A percentile compares a stretch with the other conserved stretches of the same genome.
phyloP scores from a whole-genome alignment of 1,139 yeast genomes.

The Pichia sp. region DNA sequence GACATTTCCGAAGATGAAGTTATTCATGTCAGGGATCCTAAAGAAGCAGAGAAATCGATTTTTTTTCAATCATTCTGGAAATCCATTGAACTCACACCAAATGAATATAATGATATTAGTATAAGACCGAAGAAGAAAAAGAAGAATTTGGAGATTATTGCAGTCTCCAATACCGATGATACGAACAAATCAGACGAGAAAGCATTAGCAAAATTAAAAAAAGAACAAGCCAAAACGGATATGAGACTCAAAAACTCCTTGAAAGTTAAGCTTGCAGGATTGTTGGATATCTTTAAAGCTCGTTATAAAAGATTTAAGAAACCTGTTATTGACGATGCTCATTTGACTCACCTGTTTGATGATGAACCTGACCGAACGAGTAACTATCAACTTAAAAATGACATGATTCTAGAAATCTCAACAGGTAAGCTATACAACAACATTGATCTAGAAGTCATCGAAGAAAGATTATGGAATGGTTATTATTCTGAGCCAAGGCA shows the following conservation, averaged over 20 bases:
- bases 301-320: conserved; percentile 87
- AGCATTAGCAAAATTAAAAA: conserved; percentile 44
- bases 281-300: conserved; percentile 84
- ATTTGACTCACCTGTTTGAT: conserved; percentile 73
- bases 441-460: conserved; percentile 91
- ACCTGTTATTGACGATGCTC: conserved; percentile 78
- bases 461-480: conserved; percentile 96
- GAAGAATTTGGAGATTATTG: conserved; percentile 40
- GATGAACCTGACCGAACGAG: conserved; percentile 36
- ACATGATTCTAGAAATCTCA: conserved; percentile 67
- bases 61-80: conserved; percentile 56
- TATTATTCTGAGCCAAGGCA: conserved; percentile 91
- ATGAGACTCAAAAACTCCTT: conserved; percentile 77
- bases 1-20: conserved; percentile 34
- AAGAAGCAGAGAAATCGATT: conserved; percentile 39
- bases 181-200: not conserved
- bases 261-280: conserved; percentile 77
- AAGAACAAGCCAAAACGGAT: conserved; percentile 43
- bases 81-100: conserved; percentile 65
- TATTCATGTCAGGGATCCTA: conserved; percentile 45
- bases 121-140: conserved; percentile 49
- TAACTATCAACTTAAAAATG: conserved; percentile 51
- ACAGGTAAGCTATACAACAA: conserved; percentile 74
- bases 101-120: conserved; percentile 51
- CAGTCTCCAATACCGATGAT: conserved; percentile 6